Conservation (phyloP, 2,329 filamentous ascomycete species). For the Talaromyces sp. region DNA sequence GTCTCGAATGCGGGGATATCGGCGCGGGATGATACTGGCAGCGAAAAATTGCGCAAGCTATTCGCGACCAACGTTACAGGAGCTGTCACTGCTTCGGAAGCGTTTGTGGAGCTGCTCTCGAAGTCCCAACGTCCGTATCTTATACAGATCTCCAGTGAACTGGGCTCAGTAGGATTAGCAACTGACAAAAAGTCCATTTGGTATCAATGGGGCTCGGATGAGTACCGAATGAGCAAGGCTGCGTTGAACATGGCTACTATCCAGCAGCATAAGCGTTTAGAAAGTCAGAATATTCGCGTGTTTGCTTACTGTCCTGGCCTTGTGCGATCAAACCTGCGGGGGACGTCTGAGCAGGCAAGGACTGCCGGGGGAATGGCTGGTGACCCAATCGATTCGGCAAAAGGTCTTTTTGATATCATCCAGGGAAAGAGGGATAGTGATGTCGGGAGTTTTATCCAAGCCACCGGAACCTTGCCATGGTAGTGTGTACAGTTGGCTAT, state of each 20-base stretch:
- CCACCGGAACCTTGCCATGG: not conserved
- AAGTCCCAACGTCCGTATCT: conserved; percentile 32
- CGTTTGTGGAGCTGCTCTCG: conserved; percentile 36
- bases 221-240: conserved; percentile 25
- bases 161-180: conserved; percentile 31
- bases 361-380: conserved; percentile 25
- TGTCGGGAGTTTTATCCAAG: conserved; percentile 29
- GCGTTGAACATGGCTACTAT: conserved; percentile 22
- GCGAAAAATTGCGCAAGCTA: conserved; percentile 10
- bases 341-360: conserved; percentile 25
- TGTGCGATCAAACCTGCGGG: conserved; percentile 32
- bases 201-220: conserved; percentile 12
- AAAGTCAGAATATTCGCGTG: conserved; percentile 20
- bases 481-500: too few relatives aligned
- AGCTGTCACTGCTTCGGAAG: conserved; percentile 33
- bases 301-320: conserved; percentile 32
- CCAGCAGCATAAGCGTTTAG: conserved; percentile 19
- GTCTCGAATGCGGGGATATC: conserved; percentile 17
- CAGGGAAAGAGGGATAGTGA: conserved; percentile 34
- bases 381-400: conserved; percentile 27
- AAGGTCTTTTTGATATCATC: conserved; percentile 28
- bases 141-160: conserved; percentile 38
- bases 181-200: not conserved
- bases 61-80: conserved; percentile 42
- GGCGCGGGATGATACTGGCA: conserved; percentile 2